Conservation (phyloP, 148 eudicot species). For the Rhododendron henanense region DNA sequence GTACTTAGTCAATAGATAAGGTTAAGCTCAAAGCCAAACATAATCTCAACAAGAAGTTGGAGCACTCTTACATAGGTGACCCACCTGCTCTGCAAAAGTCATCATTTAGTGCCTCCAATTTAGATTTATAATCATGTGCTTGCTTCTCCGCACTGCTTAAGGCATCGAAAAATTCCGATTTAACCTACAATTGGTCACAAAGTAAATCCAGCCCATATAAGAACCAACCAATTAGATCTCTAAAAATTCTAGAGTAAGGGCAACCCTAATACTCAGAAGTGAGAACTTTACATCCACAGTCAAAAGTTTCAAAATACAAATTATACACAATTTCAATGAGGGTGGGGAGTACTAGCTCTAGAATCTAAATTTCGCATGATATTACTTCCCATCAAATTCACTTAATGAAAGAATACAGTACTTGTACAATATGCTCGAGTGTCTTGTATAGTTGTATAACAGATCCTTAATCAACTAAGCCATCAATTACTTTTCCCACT, state of each 20-base stretch:
- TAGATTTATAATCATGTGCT: slow-evolving; percentile 56
- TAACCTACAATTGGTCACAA: slow-evolving; percentile 48
- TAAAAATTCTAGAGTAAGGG: background rate
- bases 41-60: background rate
- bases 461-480: background rate
- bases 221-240: background rate
- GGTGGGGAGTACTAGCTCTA: background rate
- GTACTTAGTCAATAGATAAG: background rate
- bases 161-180: slow-evolving; percentile 81
- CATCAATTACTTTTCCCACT: background rate
- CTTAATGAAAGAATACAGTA: background rate
- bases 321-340: background rate
- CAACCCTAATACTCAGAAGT: background rate
- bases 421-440: background rate
- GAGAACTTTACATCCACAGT: background rate
- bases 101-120: slow-evolving; percentile 51
- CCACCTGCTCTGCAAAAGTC: slow-evolving; percentile 66
- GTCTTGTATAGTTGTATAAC: background rate
- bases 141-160: slow-evolving; percentile 78
- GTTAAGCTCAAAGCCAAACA: background rate
- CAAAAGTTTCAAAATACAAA: background rate
- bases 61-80: background rate
- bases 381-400: background rate
- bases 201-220: background rate
- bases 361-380: background rate